Conservation (phyloP, 306 rosid genomes). For the Cicer judaicum region DNA sequence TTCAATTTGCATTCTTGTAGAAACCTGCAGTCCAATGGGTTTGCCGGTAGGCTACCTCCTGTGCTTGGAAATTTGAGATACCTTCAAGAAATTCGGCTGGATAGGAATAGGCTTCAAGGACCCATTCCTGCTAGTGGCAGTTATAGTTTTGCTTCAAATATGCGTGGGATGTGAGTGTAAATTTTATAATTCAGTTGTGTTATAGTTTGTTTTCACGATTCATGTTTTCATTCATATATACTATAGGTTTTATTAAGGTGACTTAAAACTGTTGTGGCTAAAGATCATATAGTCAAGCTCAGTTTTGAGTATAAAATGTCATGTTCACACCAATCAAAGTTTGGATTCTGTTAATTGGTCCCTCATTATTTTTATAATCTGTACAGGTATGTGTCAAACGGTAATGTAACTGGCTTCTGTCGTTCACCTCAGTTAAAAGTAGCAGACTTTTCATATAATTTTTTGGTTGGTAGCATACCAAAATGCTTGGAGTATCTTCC, state of each 20-base stretch:
- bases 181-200: conserved; percentile 22
- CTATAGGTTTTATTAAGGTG: conserved; percentile 28
- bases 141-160: conserved; percentile 47
- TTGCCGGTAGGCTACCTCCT: conserved; percentile 73
- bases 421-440: conserved; percentile 65
- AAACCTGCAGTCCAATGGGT: conserved; percentile 79
- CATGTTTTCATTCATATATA: too few species aligned
- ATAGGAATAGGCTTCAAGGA: conserved; percentile 91
- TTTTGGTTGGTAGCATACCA: conserved; percentile 85
- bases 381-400: conserved; percentile 70
- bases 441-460: conserved; percentile 90
- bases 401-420: conserved; percentile 71
- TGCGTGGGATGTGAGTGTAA: conserved; percentile 69
- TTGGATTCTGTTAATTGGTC: conserved; percentile 39
- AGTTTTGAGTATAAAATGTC: conserved; percentile 16
- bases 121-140: conserved; percentile 64
- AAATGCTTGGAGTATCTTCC: conserved; percentile 88
- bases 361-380: conserved; percentile 35
- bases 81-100: conserved; percentile 81
- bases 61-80: conserved; percentile 74
- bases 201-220: background rate
- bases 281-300: conserved; percentile 27
- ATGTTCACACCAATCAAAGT: conserved; percentile 16
- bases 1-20: conserved; percentile 57
- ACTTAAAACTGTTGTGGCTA: conserved; percentile 3